phyloP scores from a whole-genome alignment of 371 early-diverging fungal species.

The Parasitella parasitica region DNA sequence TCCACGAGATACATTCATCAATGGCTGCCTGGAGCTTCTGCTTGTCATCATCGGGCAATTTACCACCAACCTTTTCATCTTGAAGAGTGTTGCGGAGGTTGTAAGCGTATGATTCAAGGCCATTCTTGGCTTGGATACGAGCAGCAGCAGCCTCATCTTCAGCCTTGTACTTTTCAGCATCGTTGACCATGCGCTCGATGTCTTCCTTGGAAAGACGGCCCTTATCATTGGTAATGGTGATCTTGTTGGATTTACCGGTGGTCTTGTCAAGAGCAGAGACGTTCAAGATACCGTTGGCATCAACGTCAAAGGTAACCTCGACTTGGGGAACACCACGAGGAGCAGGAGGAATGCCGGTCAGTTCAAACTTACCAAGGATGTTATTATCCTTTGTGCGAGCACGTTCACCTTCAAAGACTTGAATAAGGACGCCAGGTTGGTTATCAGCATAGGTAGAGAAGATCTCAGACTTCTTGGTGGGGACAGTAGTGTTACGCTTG shows the following conservation, averaged over 20 bases:
- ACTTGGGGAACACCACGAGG: slow-evolving; percentile 90
- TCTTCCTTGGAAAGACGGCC: slow-evolving; percentile 86
- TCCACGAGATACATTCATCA: slow-evolving; percentile 79
- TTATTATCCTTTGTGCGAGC: slow-evolving; percentile 88
- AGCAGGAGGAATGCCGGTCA: slow-evolving; percentile 83
- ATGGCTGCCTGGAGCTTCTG: slow-evolving; percentile 82
- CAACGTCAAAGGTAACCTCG: slow-evolving; percentile 89
- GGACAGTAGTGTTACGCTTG: slow-evolving; percentile 87
- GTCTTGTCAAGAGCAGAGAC: slow-evolving; percentile 91
- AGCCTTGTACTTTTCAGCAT: slow-evolving; percentile 87
- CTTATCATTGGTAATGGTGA: slow-evolving; percentile 91
- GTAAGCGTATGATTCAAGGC: slow-evolving; percentile 85
- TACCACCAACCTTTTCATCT: slow-evolving; percentile 77
- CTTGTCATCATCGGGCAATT: slow-evolving; percentile 64
- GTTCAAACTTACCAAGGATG: slow-evolving; percentile 84
- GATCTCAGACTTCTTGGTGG: slow-evolving; percentile 82
- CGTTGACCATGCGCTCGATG: slow-evolving; percentile 87
- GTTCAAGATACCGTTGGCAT: slow-evolving; percentile 92
- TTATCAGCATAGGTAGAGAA: slow-evolving; percentile 94
- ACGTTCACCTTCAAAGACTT: slow-evolving; percentile 91
- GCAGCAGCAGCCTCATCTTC: slow-evolving; percentile 85
- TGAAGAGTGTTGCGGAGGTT: slow-evolving; percentile 79
- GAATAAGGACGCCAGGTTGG: slow-evolving; percentile 88
- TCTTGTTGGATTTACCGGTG: slow-evolving; percentile 74
- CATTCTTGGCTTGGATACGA: slow-evolving; percentile 81